phyloP scores from a whole-genome alignment of 345 rosid genomes.

The Hibiscus syriacus region DNA sequence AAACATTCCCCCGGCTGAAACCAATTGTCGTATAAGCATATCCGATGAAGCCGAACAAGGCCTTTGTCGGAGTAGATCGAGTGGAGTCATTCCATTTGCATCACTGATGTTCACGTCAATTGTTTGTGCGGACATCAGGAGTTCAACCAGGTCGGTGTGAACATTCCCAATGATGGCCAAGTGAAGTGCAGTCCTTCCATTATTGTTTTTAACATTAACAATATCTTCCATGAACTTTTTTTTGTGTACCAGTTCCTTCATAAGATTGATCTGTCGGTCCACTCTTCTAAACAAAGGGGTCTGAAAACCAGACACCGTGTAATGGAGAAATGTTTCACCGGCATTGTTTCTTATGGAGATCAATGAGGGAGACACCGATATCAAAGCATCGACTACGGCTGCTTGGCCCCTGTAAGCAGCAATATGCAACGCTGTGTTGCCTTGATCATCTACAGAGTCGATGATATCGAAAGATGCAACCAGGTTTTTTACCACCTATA shows the following conservation, averaged over 20 bases:
- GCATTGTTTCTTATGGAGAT: slow-evolving; percentile 42
- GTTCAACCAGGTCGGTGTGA: slow-evolving; percentile 54
- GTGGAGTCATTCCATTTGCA: slow-evolving; percentile 69
- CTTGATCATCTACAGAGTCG: slow-evolving; percentile 45
- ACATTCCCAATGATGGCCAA: slow-evolving; percentile 62
- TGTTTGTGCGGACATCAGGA: slow-evolving; percentile 56
- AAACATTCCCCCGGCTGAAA: slow-evolving; percentile 72
- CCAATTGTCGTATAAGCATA: slow-evolving; percentile 51
- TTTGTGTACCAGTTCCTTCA: slow-evolving; percentile 43
- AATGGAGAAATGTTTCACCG: slow-evolving; percentile 81
- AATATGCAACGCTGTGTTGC: slow-evolving; percentile 71
- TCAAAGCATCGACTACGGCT: slow-evolving; percentile 47
- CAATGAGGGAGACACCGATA: slow-evolving; percentile 46
- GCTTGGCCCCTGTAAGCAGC: slow-evolving; percentile 76
- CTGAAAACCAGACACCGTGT: slow-evolving; percentile 69
- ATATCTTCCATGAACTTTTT: slow-evolving; percentile 29
- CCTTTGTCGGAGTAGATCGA: slow-evolving; percentile 66
- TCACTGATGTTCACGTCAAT: slow-evolving; percentile 60
- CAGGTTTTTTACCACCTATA: slow-evolving; percentile 65
- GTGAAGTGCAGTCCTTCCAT: slow-evolving; percentile 82
- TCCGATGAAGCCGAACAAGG: slow-evolving; percentile 63
- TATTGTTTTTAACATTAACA: slow-evolving; percentile 54
- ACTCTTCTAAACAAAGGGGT: slow-evolving; percentile 62
- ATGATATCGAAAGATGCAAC: slow-evolving; percentile 39
- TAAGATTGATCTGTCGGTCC: slow-evolving; percentile 66